Evolutionary conservation across 768 basidiomycete genomes (phyloP), one percentile per base, ranked within the genome.

Genomic region (Mycena rosella): DNA sequence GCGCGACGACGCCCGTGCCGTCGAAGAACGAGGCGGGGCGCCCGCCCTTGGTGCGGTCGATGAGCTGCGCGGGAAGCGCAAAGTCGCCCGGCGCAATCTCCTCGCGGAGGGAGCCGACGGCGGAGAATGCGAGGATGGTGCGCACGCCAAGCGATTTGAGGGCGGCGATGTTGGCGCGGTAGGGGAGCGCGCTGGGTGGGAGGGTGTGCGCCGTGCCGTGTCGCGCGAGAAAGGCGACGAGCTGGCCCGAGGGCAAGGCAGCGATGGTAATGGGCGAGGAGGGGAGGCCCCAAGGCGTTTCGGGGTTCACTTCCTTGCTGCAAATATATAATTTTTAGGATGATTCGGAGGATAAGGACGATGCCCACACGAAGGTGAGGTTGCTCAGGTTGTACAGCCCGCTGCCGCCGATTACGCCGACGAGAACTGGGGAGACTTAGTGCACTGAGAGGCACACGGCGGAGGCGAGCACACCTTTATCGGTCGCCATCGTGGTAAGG

Each of bases 221-320:
- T 13, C 97, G 90, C 0, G 97, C 91, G 56, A 98, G 80, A 84
- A 99, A 99, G 57, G 97, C 97, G 70, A 98, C 81, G 51, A 84
- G 85, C 0, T 87, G 83, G 44, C 95, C 94, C 0, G 93, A 91
- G 2, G 95, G 93, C 24, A 98, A 89, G n/a, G 90, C 79, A 22
- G 90, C 90, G 77, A 99, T 96, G n/a, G 91, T 90, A 70, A 99
- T 96, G 0, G 96, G 96, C 0, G 96, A 93, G 36, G 91, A 93
- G 3, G 97, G 94, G 73, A 86, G 83, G 26, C 97, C 97, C 96
- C 96, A 99, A 13, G 97, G 97, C 95, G 96, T 98, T 74, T 92
- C 86, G 32, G 93, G 90, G 76, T 94, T 91, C 52, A 95, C 87
- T 24, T 89, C 83, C 74, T 91, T 86, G 14, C 95, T 96, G 72